A percentile compares a stretch with the other conserved stretches of the same genome.
Conservation (phyloP, 1,139 yeast species). For the Saccharomycopsis hybrid region DNA sequence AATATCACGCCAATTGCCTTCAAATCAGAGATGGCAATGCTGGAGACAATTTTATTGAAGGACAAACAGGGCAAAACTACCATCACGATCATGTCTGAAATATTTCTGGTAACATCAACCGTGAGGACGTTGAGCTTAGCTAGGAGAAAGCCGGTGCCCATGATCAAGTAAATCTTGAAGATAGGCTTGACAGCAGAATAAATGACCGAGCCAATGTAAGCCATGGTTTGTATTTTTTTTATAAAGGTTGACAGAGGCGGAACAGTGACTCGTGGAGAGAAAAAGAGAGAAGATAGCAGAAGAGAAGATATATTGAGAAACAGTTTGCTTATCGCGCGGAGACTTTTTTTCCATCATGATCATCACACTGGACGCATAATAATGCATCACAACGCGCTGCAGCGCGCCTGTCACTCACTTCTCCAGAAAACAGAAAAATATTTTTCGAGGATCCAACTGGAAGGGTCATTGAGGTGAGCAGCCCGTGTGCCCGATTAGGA, state of each 20-base stretch:
- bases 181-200: slow-evolving; percentile 83
- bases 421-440: too few relatives aligned
- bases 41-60: slow-evolving; percentile 67
- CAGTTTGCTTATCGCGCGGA: too few relatives aligned
- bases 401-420: too few relatives aligned
- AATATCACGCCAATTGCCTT: slow-evolving; percentile 69
- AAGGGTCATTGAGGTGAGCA: too few relatives aligned
- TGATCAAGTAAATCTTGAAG: slow-evolving; percentile 73
- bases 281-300: neutral
- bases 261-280: neutral
- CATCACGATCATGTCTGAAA: slow-evolving; percentile 65
- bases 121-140: slow-evolving; percentile 63
- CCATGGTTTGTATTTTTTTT: too few relatives aligned
- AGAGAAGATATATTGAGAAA: neutral
- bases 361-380: too few relatives aligned
- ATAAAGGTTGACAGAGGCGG: neutral
- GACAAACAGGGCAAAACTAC: slow-evolving; percentile 74
- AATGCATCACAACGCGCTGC: too few relatives aligned
- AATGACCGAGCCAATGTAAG: slow-evolving; percentile 56
- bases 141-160: slow-evolving; percentile 60
- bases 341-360: too few relatives aligned
- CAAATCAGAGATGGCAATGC: slow-evolving; percentile 65
- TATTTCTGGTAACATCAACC: slow-evolving; percentile 67
- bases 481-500: too few relatives aligned
- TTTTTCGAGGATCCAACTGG: too few relatives aligned